Evolutionary conservation across 768 basidiomycete genomes (phyloP).

Genomic region (Lepiota brunneoincarnata): DNA sequence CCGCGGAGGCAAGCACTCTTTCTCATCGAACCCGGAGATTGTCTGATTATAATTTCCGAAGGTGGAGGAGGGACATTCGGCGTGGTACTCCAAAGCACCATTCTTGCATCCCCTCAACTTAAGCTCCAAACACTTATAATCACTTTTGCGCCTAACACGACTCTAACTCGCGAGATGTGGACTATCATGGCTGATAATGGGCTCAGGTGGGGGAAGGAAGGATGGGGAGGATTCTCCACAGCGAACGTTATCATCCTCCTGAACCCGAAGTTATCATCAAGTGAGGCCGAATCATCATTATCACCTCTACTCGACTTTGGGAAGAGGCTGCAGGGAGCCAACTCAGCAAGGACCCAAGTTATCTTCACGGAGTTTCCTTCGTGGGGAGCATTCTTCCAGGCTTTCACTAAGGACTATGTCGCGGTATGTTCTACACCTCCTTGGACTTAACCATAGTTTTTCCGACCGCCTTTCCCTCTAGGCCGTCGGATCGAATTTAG

Average conservation of each 20-base stretch:
- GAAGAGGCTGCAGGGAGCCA: slow-evolving; percentile 20
- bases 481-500: slow-evolving; percentile 37
- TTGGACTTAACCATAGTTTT: background rate
- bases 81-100: slow-evolving; percentile 32
- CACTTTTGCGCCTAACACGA: slow-evolving; percentile 23
- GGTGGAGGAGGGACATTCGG: slow-evolving; percentile 39
- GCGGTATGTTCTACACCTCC: slow-evolving; percentile 28
- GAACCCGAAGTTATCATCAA: slow-evolving; percentile 38
- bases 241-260: slow-evolving; percentile 37
- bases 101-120: slow-evolving; percentile 35
- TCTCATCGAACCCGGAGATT: background rate
- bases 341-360: slow-evolving; percentile 22
- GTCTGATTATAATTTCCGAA: background rate
- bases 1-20: slow-evolving; percentile 31
- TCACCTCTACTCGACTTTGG: slow-evolving; percentile 38
- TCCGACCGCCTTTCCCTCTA: slow-evolving; percentile 13
- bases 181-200: slow-evolving; percentile 35
- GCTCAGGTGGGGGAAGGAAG: slow-evolving; percentile 40
- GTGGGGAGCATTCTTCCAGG: slow-evolving; percentile 37
- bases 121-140: slow-evolving; percentile 35
- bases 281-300: slow-evolving; percentile 38
- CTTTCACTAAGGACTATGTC: slow-evolving; percentile 32
- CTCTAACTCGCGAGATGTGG: slow-evolving; percentile 31
- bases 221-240: slow-evolving; percentile 46
- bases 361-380: slow-evolving; percentile 38